phyloP scores from a whole-genome alignment of 768 basidiomycete species.

The Tylopilus vinaceipallidus region DNA sequence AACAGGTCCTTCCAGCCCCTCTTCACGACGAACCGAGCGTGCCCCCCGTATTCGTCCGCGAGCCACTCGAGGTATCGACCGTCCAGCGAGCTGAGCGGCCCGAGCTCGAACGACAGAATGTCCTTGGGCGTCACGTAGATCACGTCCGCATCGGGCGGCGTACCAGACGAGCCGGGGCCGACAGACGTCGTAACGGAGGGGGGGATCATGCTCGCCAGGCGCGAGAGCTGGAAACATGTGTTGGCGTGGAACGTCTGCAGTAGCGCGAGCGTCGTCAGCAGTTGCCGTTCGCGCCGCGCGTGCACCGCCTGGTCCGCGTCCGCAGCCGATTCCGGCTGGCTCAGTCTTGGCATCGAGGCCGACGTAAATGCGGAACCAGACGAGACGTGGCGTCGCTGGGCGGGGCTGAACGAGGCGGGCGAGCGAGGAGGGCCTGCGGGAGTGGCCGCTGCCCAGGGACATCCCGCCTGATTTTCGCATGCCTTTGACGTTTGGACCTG shows the following conservation, averaged over 20 bases:
- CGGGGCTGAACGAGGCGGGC: slow-evolving; percentile 31
- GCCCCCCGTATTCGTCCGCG: slow-evolving; percentile 58
- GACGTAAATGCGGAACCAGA: slow-evolving; percentile 25
- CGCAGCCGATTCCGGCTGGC: slow-evolving; percentile 9
- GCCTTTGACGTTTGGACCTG: slow-evolving; percentile 34
- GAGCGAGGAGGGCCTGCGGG: slow-evolving; percentile 31
- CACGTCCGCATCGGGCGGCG: slow-evolving; percentile 19
- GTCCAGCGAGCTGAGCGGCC: slow-evolving; percentile 69
- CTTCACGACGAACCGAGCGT: slow-evolving; percentile 37
- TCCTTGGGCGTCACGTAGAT: slow-evolving; percentile 60
- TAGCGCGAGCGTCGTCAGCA: slow-evolving; percentile 52
- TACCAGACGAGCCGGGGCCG: background rate
- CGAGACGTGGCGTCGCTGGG: slow-evolving; percentile 32
- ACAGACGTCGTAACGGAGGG: background rate
- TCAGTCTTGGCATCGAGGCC: slow-evolving; percentile 30
- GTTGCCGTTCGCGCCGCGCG: slow-evolving; percentile 36
- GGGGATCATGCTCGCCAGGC: slow-evolving; percentile 33
- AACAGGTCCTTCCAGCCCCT: slow-evolving; percentile 49
- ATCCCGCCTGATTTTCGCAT: slow-evolving; percentile 47
- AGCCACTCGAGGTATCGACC: slow-evolving; percentile 80
- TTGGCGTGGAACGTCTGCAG: slow-evolving; percentile 70
- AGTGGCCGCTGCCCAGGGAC: slow-evolving; percentile 37
- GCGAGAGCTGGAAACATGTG: slow-evolving; percentile 55
- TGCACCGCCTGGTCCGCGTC: slow-evolving; percentile 9
- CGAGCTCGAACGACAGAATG: slow-evolving; percentile 66